phyloP scores from a whole-genome alignment of 345 rosid genomes.

The Passiflora organensis region DNA sequence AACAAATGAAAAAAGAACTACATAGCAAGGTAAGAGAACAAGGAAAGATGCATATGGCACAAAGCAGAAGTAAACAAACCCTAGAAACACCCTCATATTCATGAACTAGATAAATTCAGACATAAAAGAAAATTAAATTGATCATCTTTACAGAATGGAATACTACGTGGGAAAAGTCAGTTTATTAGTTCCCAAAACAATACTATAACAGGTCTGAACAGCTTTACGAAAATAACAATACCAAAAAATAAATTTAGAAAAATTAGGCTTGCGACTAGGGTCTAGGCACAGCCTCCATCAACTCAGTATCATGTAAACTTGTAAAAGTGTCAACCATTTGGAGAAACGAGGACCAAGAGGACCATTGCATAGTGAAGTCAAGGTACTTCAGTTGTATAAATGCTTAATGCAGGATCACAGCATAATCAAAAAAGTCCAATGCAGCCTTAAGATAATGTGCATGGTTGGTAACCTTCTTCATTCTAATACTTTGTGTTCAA shows the following conservation, averaged over 20 bases:
- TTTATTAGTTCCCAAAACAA: neutral
- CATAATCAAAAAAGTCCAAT: too few relatives aligned
- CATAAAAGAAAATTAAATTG: neutral
- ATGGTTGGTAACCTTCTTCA: too few relatives aligned
- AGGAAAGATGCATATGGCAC: constrained; percentile 6
- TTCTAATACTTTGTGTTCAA: too few relatives aligned
- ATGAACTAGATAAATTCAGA: neutral
- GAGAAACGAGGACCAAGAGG: too few relatives aligned
- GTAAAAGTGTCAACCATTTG: neutral
- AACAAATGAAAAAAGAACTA: constrained; percentile 19
- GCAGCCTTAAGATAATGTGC: too few relatives aligned
- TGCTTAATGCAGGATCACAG: too few relatives aligned
- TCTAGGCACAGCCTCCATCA: neutral
- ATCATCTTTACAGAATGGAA: neutral
- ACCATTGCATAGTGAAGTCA: too few relatives aligned
- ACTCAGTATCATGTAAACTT: neutral
- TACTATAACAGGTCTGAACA: too few relatives aligned
- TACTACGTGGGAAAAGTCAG: neutral
- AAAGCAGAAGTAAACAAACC: neutral
- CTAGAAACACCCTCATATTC: neutral
- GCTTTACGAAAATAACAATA: too few relatives aligned
- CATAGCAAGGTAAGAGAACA: constrained; percentile 14
- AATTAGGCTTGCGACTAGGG: too few relatives aligned
- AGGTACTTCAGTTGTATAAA: too few relatives aligned
- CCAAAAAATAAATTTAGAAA: too few relatives aligned